Conservation (phyloP, 768 basidiomycete species). For the Cytidiella melzeri region DNA sequence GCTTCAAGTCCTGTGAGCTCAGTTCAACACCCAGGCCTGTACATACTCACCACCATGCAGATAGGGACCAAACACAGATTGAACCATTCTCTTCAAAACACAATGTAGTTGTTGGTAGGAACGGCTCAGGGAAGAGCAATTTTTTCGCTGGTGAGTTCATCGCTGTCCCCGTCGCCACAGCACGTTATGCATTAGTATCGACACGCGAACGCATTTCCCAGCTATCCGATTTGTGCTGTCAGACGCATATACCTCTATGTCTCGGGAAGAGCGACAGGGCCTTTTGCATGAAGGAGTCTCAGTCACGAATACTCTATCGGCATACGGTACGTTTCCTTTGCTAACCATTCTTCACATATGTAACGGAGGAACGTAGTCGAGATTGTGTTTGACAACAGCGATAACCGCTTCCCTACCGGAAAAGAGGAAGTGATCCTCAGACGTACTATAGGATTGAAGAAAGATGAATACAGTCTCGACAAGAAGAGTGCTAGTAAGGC, state of each 20-base stretch:
- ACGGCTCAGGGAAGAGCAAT: conserved; percentile 98
- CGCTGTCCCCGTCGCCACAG: neutral
- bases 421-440: conserved; percentile 83
- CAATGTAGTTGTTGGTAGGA: conserved; percentile 95
- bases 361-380: conserved; percentile 49
- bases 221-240: conserved; percentile 97
- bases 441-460: conserved; percentile 94
- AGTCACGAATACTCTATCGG: conserved; percentile 82
- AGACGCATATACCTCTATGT: conserved; percentile 96
- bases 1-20: conserved; percentile 94
- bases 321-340: conserved; percentile 60
- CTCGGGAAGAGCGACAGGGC: conserved; percentile 84
- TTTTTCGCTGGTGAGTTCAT: conserved; percentile 81
- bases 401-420: conserved; percentile 90
- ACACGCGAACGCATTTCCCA: conserved; percentile 20
- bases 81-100: conserved; percentile 92
- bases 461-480: conserved; percentile 97
- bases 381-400: conserved; percentile 93
- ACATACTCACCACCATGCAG: conserved; percentile 29
- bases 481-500: conserved; percentile 94
- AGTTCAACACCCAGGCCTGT: neutral
- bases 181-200: too few relatives aligned
- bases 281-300: conserved; percentile 94
- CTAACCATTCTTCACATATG: neutral
- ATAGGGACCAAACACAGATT: conserved; percentile 85